Conservation (phyloP, 139 green algal genomes). For the Coelastrella sp. region DNA sequence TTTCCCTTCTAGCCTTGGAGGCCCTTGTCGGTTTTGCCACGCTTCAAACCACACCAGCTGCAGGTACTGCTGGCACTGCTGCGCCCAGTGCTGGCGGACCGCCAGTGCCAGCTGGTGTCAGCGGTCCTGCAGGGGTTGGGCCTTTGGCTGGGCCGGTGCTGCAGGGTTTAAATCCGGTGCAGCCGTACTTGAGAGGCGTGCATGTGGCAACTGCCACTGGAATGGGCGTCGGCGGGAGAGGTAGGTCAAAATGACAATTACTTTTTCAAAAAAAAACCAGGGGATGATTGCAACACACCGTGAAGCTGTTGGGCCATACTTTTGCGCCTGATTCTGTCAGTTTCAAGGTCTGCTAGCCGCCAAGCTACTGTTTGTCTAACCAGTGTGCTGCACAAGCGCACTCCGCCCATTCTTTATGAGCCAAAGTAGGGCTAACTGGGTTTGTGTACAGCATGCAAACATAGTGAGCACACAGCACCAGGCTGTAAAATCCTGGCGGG, state of each 20-base stretch:
- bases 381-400: no score
- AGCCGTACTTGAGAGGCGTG: slow-evolving; percentile 1
- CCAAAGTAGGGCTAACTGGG: no score
- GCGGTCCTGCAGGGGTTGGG: background rate
- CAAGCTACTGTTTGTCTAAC: no score
- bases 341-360: no score
- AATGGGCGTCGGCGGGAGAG: slow-evolving; percentile 31
- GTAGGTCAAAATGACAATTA: background rate
- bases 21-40: slow-evolving; percentile 20
- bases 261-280: no score
- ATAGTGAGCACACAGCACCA: no score
- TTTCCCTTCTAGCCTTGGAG: slow-evolving; percentile 17
- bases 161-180: slow-evolving; percentile 4
- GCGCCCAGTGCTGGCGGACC: background rate
- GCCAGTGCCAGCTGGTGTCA: background rate
- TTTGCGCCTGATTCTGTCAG: no score
- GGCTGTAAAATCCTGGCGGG: no score
- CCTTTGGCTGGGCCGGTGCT: background rate
- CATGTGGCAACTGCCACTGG: slow-evolving; percentile 39
- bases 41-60: slow-evolving; percentile 17
- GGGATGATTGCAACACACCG: no score
- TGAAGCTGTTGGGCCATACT: no score
- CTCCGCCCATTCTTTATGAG: no score
- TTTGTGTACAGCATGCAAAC: no score
- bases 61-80: background rate